A percentile compares a stretch with the other conserved stretches of the same genome.
These are phyloP conservation scores for Sugiyamaella lignohabitans DNA, from an alignment of 805 yeast species.

Conservation along the genomic window DNA sequence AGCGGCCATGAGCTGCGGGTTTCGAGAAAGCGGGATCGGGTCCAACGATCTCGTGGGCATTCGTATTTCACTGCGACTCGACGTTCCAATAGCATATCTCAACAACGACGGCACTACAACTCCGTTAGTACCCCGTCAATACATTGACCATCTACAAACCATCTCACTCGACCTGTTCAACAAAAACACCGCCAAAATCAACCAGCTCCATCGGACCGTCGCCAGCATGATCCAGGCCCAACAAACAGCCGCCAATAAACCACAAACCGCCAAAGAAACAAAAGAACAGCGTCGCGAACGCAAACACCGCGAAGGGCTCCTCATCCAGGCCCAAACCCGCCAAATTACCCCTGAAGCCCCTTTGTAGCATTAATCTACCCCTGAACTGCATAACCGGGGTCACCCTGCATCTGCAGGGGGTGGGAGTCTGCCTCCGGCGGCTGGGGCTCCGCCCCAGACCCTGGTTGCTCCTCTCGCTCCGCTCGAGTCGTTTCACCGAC, in stretches of 20 bases:
- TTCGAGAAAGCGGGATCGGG: slow-evolving; percentile 82
- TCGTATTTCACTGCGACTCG: slow-evolving; percentile 65
- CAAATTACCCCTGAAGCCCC: not conserved
- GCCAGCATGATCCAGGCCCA: not conserved
- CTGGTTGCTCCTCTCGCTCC: too few relatives aligned
- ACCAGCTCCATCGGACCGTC: slow-evolving; percentile 31
- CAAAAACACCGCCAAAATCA: slow-evolving; percentile 57
- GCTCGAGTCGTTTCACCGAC: too few relatives aligned
- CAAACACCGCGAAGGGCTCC: slow-evolving; percentile 21
- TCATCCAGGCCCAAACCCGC: slow-evolving; percentile 5
- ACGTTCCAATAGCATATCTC: slow-evolving; percentile 67
- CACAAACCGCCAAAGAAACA: slow-evolving; percentile 11
- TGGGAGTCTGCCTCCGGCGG: too few relatives aligned
- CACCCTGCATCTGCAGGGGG: too few relatives aligned
- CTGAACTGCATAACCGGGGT: too few relatives aligned
- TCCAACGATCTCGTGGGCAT: slow-evolving; percentile 70
- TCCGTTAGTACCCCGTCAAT: slow-evolving; percentile 45
- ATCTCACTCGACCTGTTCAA: slow-evolving; percentile 56
- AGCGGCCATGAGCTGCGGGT: slow-evolving; percentile 77
- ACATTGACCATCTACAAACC: slow-evolving; percentile 46
- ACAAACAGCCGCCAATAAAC: not conserved
- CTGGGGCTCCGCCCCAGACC: too few relatives aligned
- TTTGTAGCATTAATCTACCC: too few relatives aligned
- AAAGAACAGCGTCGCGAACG: slow-evolving; percentile 22
- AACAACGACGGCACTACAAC: slow-evolving; percentile 31